phyloP scores from a whole-genome alignment of 345 rosid genomes.

The Diplotaxis tenuifolia region DNA sequence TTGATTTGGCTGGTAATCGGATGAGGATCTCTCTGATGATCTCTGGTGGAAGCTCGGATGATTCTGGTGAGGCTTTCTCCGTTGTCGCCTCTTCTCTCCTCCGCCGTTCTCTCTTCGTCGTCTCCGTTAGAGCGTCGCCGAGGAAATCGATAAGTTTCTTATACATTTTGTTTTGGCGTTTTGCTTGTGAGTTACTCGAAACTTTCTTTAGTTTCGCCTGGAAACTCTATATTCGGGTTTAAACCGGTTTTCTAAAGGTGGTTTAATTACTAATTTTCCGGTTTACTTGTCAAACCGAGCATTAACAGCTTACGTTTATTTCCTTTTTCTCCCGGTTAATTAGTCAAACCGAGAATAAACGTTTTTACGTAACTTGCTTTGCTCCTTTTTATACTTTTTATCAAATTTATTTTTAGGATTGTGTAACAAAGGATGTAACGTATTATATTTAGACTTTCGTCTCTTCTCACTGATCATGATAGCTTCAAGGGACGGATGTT shows the following conservation, averaged over 20 bases:
- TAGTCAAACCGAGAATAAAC: not conserved
- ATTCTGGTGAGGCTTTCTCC: conserved; percentile 3
- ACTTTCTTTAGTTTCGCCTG: not conserved
- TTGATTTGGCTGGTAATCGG: conserved; percentile 41
- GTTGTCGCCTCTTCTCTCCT: conserved; percentile 13
- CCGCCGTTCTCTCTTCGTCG: conserved; percentile 18
- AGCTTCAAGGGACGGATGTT: not conserved
- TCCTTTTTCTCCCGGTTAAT: not conserved
- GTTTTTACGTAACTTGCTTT: not conserved
- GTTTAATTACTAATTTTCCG: not conserved
- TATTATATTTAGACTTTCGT: not conserved
- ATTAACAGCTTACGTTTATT: not conserved
- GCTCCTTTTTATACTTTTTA: no score
- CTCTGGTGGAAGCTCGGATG: conserved; percentile 35
- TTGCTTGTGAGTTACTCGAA: not conserved
- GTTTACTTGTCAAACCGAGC: not conserved
- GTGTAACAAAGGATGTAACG: no score
- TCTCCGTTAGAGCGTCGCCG: not conserved
- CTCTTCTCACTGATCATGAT: not conserved
- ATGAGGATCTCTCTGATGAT: conserved; percentile 43
- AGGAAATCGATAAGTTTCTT: not conserved
- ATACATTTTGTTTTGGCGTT: not conserved
- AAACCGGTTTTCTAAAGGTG: not conserved
- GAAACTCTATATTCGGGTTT: not conserved
- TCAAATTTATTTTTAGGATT: no score